Evolutionary conservation across 768 basidiomycete species (phyloP).

Genomic region (Tricholoma flavovirens): DNA sequence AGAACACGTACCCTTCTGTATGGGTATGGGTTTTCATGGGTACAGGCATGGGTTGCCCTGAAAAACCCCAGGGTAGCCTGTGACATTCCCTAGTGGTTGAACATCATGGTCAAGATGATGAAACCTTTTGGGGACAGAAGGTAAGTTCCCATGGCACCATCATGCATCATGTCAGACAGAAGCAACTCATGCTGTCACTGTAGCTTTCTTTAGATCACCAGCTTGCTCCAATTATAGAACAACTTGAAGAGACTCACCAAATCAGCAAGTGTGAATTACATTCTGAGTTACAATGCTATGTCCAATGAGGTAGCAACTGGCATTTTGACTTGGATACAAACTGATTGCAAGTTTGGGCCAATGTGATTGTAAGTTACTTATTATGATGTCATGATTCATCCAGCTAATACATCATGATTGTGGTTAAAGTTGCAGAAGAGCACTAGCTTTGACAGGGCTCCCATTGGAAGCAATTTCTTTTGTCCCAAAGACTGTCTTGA

Average conservation of each 20-base stretch:
- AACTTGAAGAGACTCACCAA: background rate
- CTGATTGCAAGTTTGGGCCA: background rate
- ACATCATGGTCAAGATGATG: background rate
- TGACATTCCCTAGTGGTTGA: no score
- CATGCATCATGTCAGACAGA: constrained; percentile 4
- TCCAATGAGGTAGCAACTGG: background rate
- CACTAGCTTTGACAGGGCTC: background rate
- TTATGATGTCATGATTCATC: background rate
- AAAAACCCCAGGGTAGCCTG: no score
- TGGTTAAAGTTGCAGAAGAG: background rate
- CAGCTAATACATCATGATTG: background rate
- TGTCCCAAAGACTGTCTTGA: background rate
- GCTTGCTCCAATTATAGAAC: background rate
- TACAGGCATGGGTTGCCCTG: no score
- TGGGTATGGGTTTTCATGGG: no score
- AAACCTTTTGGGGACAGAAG: background rate
- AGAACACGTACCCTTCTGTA: no score
- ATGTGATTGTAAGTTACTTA: background rate
- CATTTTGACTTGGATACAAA: background rate
- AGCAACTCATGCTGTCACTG: constrained; percentile 5
- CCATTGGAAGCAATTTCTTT: background rate
- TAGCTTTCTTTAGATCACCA: background rate
- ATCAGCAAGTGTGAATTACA: background rate
- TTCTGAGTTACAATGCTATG: background rate
- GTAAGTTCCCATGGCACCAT: constrained; percentile 5